These are phyloP conservation scores for Chaetothyriales sp. DNA, from an alignment of 2,329 filamentous ascomycete species.

Conservation along the genomic window DNA sequence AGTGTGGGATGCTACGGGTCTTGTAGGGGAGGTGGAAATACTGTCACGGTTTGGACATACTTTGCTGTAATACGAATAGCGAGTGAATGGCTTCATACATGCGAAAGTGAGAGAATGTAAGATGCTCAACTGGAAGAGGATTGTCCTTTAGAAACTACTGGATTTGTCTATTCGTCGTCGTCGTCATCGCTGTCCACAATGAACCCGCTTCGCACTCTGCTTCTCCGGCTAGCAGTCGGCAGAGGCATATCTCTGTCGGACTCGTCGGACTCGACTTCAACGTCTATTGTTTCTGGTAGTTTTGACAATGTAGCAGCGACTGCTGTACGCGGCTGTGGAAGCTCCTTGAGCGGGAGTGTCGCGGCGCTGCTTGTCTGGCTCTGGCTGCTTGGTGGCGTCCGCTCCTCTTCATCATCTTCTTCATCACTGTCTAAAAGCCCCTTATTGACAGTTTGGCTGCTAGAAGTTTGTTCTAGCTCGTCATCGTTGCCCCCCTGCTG, in stretches of 20 bases:
- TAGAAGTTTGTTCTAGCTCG: conserved; percentile 1
- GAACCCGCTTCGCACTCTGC: conserved; percentile 12
- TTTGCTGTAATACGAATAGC: too few species aligned
- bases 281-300: neutral
- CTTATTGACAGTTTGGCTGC: neutral
- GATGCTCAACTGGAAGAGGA: neutral
- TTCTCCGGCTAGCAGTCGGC: conserved; percentile 1
- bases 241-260: conserved; percentile 1
- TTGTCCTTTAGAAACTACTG: neutral
- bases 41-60: too few species aligned
- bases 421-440: conserved; percentile 1
- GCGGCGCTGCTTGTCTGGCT: conserved; percentile 1
- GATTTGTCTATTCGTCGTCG: neutral
- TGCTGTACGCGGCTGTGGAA: conserved; percentile 4
- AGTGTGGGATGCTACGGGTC: too few species aligned
- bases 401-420: conserved; percentile 17
- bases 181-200: conserved; percentile 18
- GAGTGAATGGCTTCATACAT: too few species aligned
- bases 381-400: conserved; percentile 19
- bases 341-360: conserved; percentile 4
- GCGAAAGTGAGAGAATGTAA: neutral
- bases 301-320: neutral
- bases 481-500: conserved; percentile 10
- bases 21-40: too few species aligned
- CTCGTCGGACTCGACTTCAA: conserved; percentile 9